Base-by-base conservation (phyloP, 768 basidiomycete genomes). In the Obba rivulosa region DNA sequence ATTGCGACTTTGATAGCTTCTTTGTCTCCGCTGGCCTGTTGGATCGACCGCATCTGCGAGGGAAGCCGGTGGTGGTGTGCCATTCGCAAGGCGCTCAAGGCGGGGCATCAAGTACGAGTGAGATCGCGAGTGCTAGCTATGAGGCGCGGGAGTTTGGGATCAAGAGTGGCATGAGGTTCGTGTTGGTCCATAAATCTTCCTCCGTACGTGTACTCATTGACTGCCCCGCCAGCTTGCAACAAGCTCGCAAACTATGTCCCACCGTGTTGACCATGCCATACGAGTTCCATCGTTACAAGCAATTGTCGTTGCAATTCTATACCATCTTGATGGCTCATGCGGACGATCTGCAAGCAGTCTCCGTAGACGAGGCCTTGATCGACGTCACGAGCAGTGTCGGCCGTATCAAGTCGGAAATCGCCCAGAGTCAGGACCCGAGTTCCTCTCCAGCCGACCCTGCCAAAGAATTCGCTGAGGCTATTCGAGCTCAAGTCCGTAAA, bases 1-100 rank as follows among this genome's bases (percentile, higher is more conserved):
- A 93, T 58, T 90, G 87, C 56, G 91, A 93, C 64, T 97, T 98
- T 55, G 96, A 99, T 60, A 92, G 85, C 54, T 98, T 97, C 73
- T 99, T 99, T 61, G 94, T 97, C 10, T 84, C 89, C 1, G 95
- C 85, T n/a, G 91, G 92, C 0, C 67, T 94, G 43, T 73, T 89
- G 2, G 80, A 75, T 49, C 74, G 92, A 2, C 90, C 92, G 0
- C 78, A 95, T 50, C 66, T 96, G 39, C 80, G 79, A 45, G 92
- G 93, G 1, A 91, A 87, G 62, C 91, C 96, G 0, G 83, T 87
- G 8, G 93, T 95, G 0, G 96, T 99, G 0, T 99, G 96, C 60
- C 96, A 99, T 66, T 92, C 93, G 8, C 90, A 92, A 59, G 85
- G 85, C 0, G 68, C 62, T 2, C 82, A 83, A 54, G 88, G 84